A percentile compares a stretch with the other conserved stretches of the same genome.
Evolutionary conservation across 2,329 filamentous ascomycete species (phyloP).

Genomic region (Epichloe hybrida): DNA sequence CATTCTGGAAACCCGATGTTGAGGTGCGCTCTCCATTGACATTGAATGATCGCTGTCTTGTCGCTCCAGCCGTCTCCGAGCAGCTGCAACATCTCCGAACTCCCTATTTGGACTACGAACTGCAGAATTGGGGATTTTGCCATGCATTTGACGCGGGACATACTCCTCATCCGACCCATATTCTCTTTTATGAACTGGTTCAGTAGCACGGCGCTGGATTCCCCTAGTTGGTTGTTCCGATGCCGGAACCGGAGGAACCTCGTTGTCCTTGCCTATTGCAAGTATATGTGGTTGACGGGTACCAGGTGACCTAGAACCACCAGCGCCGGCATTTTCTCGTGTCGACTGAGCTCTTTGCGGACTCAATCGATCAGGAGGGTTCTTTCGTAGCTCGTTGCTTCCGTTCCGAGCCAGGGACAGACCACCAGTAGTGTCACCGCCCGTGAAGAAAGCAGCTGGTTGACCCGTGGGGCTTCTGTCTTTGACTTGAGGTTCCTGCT

Average conservation of each 20-base stretch:
- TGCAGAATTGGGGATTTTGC: slow-evolving; percentile 2
- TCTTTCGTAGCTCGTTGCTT: slow-evolving; percentile 47
- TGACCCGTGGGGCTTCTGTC: slow-evolving; percentile 11
- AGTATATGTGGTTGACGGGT: slow-evolving; percentile 2
- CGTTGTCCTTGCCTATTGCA: slow-evolving; percentile 16
- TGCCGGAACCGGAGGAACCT: slow-evolving; percentile 18
- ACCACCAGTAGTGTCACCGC: slow-evolving; percentile 18
- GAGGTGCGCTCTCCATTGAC: slow-evolving; percentile 17
- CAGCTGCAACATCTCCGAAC: slow-evolving; percentile 9
- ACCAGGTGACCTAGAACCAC: slow-evolving; percentile 1
- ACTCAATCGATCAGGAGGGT: slow-evolving; percentile 37
- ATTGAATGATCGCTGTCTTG: slow-evolving; percentile 18
- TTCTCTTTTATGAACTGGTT: slow-evolving; percentile 15
- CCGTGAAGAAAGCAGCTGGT: slow-evolving; percentile 8
- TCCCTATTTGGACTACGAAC: neutral
- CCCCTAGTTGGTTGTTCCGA: slow-evolving; percentile 4
- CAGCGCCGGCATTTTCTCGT: slow-evolving; percentile 26
- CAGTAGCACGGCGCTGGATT: slow-evolving; percentile 17
- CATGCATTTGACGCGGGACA: slow-evolving; percentile 11
- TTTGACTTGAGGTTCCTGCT: slow-evolving; percentile 22
- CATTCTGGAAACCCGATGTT: slow-evolving; percentile 27
- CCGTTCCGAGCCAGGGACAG: slow-evolving; percentile 30
- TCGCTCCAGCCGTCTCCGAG: slow-evolving; percentile 13
- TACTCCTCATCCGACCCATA: slow-evolving; percentile 17
- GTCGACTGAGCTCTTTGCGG: slow-evolving; percentile 16